A percentile compares a stretch with the other conserved stretches of the same genome.
Conservation (phyloP, 1,284 basidiomycete species). For the Gymnopus androsaceus region DNA sequence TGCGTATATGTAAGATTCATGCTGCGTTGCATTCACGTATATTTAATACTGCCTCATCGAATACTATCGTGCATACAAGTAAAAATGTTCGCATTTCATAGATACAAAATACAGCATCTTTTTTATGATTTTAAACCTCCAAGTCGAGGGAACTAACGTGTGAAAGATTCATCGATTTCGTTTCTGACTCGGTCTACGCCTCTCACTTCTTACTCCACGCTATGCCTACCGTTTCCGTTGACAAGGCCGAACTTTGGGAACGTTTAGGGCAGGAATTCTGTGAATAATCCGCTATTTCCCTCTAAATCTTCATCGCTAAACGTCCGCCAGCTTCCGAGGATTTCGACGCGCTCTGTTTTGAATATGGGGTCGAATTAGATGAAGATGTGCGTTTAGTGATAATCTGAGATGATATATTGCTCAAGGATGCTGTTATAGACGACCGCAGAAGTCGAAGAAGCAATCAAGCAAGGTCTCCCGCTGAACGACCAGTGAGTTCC, state of each 20-base stretch:
- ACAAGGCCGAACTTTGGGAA: slow-evolving; percentile 93
- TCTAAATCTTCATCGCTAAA: slow-evolving; percentile 12
- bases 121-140: too few relatives aligned
- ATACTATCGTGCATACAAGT: too few relatives aligned
- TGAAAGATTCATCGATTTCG: not conserved
- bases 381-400: slow-evolving; percentile 76
- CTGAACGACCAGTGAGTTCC: slow-evolving; percentile 73
- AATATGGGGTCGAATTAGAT: slow-evolving; percentile 96
- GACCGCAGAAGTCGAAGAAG: slow-evolving; percentile 83
- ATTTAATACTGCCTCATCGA: too few relatives aligned
- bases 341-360: slow-evolving; percentile 95
- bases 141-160: too few relatives aligned
- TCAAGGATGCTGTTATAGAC: slow-evolving; percentile 53
- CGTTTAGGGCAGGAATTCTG: slow-evolving; percentile 85
- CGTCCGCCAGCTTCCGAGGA: slow-evolving; percentile 76
- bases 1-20: too few relatives aligned
- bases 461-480: slow-evolving; percentile 81
- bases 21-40: too few relatives aligned
- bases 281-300: slow-evolving; percentile 36
- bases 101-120: too few relatives aligned
- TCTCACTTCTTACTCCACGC: slow-evolving; percentile 17
- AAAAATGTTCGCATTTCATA: too few relatives aligned
- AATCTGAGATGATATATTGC: not conserved
- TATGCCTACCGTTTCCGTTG: slow-evolving; percentile 95
- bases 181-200: slow-evolving; percentile 13